A percentile compares a stretch with the other conserved stretches of the same genome.
Evolutionary conservation across 805 yeast species (phyloP).

Genomic region (Lachancea waltii): DNA sequence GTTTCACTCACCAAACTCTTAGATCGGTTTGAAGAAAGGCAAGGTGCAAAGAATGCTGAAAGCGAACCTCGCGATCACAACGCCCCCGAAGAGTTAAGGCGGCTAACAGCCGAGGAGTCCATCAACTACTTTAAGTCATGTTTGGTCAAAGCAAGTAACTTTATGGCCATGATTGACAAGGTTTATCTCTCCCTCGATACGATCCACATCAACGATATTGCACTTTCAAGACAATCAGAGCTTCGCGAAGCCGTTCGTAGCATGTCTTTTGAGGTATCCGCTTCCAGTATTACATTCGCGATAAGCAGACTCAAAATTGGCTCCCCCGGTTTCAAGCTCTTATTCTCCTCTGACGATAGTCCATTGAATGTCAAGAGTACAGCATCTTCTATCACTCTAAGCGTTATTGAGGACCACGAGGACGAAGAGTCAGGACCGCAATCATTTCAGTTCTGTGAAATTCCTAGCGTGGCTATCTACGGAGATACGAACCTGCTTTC

Average conservation of each 20-base stretch:
- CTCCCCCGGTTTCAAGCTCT: slow-evolving; percentile 43
- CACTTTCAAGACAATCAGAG: slow-evolving; percentile 19
- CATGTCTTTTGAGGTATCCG: slow-evolving; percentile 19
- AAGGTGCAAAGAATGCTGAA: not conserved
- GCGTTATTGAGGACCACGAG: slow-evolving; percentile 21
- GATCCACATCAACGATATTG: slow-evolving; percentile 17
- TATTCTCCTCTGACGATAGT: slow-evolving; percentile 36
- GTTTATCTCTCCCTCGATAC: slow-evolving; percentile 22
- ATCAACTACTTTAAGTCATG: slow-evolving; percentile 6
- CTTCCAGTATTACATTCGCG: slow-evolving; percentile 25
- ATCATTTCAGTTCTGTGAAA: slow-evolving; percentile 25
- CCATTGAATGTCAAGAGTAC: slow-evolving; percentile 38
- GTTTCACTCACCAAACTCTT: slow-evolving; percentile 1
- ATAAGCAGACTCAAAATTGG: slow-evolving; percentile 27
- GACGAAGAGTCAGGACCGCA: slow-evolving; percentile 6
- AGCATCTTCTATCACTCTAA: slow-evolving; percentile 34
- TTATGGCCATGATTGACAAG: slow-evolving; percentile 13
- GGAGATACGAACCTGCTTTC: slow-evolving; percentile 37
- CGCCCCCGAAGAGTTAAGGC: not conserved
- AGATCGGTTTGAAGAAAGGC: not conserved
- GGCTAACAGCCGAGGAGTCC: slow-evolving; percentile 1
- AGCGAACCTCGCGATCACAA: not conserved
- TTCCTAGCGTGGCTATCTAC: slow-evolving; percentile 35
- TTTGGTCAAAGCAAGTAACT: slow-evolving; percentile 5
- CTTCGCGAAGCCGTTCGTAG: slow-evolving; percentile 17